Base-by-base conservation (phyloP, 2,329 filamentous ascomycete species). In the Cytospora paraplurivora region DNA sequence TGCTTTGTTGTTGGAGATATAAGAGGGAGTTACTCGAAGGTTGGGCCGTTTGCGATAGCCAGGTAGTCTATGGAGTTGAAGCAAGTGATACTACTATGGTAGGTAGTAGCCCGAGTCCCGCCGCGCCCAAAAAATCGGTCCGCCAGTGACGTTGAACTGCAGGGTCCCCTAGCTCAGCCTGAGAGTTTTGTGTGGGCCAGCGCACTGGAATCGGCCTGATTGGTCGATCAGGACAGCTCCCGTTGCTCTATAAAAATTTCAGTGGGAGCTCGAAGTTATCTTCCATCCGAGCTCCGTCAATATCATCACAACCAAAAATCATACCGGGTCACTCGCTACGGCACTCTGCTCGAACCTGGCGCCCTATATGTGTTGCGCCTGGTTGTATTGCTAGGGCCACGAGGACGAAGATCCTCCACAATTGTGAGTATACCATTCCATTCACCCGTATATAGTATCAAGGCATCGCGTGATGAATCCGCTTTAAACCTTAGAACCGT, bases 401-500 rank as follows among this genome's bases (percentile, higher is more conserved):
- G 49, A 49, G 55, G 55, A 19, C 19, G 5, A 57, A 21, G 21
- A n/a, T 37, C 21, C 17, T 13, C 35, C 19, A 7, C 17, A 35
- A 54, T 10, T 47, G 64, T 66, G 58, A 61, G 64, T 59, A n/a
- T 19, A 3, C 4, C 3, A 52, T 38, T 55, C 54, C 27, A 62
- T 35, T 52, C 35, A 1, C 47, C 5, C 4, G 1, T 15, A 77
- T 19, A 13, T 15, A 17, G 15, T 15, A 21, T 19, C 44, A 47
- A 21, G 44, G 44, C 44, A 47, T 47, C 8, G 44, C 44, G 44
- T 83, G 81, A 84, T 84, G 81, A 83, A 76, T 76, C 72, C 73
- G 60, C 72, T 75, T 78, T 75, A 77, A 76, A 78, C 73, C 72
- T 78, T 78, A 83, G 81, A 84, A 84, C 81, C 81, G 81, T 82